Conservation (phyloP, 2,329 filamentous ascomycete species). For the Phoma sp. region DNA sequence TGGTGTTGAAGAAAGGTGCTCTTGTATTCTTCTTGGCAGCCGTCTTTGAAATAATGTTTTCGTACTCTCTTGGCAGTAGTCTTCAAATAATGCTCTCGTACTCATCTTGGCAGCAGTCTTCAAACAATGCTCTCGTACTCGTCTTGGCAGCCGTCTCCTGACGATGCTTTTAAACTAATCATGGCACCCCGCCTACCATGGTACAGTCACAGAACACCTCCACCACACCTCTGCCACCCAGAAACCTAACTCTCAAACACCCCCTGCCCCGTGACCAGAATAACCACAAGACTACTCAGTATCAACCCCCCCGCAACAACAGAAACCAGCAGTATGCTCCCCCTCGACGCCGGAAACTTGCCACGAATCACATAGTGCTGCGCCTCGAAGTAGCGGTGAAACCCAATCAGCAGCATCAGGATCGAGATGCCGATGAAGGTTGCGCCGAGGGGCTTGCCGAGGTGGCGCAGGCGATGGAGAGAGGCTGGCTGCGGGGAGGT, state of each 20-base stretch:
- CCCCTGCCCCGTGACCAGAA: slow-evolving; percentile 61
- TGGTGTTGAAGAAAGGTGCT: background rate
- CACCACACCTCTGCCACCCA: background rate
- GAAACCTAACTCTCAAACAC: slow-evolving; percentile 53
- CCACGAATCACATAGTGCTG: slow-evolving; percentile 81
- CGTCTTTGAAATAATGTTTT: background rate
- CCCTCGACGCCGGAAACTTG: slow-evolving; percentile 80
- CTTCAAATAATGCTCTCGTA: background rate
- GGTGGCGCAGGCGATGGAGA: slow-evolving; percentile 33
- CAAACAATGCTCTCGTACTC: background rate
- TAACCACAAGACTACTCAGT: slow-evolving; percentile 64
- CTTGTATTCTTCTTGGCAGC: background rate
- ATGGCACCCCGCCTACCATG: no score
- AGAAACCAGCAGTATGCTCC: slow-evolving; percentile 74
- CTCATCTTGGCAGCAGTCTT: background rate
- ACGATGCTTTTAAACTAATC: no score
- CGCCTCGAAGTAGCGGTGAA: slow-evolving; percentile 77
- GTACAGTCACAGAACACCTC: no score
- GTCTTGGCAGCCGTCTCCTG: no score
- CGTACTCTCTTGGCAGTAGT: background rate
- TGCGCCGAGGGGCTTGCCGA: slow-evolving; percentile 60
- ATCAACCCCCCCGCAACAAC: slow-evolving; percentile 67
- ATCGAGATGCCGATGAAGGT: slow-evolving; percentile 80
- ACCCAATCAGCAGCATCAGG: slow-evolving; percentile 75
- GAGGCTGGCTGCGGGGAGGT: background rate